These are phyloP conservation scores for Draba incana DNA, from an alignment of 345 rosid species.

Conservation along the genomic window DNA sequence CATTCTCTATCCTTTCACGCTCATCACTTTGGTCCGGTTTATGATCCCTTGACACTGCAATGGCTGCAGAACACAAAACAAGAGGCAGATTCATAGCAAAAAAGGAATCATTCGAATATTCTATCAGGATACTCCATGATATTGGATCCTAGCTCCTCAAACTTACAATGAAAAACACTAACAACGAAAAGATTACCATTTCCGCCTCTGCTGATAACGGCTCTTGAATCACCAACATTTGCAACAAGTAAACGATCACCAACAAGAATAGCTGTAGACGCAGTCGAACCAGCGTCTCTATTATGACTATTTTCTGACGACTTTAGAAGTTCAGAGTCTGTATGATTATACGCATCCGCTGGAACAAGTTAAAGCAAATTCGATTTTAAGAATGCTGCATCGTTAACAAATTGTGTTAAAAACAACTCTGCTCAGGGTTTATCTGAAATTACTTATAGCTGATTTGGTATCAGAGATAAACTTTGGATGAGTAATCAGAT, in stretches of 20 bases:
- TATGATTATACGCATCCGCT: slow-evolving; percentile 90
- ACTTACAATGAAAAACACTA: not conserved
- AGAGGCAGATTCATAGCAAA: not conserved
- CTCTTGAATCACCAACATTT: slow-evolving; percentile 98
- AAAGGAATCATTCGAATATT: not conserved
- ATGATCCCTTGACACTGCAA: slow-evolving; percentile 97
- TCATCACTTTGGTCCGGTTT: slow-evolving; percentile 97
- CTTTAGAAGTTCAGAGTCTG: slow-evolving; percentile 89
- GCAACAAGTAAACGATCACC: slow-evolving; percentile 92
- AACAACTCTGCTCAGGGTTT: slow-evolving; percentile 10
- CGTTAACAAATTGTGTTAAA: not conserved
- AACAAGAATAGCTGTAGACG: slow-evolving; percentile 91
- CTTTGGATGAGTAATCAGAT: slow-evolving; percentile 90
- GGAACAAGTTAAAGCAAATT: slow-evolving; percentile 22
- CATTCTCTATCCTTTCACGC: slow-evolving; percentile 94
- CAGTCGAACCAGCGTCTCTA: slow-evolving; percentile 98
- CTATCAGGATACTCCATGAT: not conserved
- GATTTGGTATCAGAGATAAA: slow-evolving; percentile 92
- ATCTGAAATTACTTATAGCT: slow-evolving; percentile 66
- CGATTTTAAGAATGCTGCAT: slow-evolving; percentile 8
- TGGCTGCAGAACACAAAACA: slow-evolving; percentile 50
- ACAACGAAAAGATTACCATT: slow-evolving; percentile 51
- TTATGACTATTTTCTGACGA: slow-evolving; percentile 86
- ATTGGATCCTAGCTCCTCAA: not conserved
- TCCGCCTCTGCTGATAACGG: slow-evolving; percentile 91